Conservation (phyloP, 768 basidiomycete genomes). For the Trametes cubensis region DNA sequence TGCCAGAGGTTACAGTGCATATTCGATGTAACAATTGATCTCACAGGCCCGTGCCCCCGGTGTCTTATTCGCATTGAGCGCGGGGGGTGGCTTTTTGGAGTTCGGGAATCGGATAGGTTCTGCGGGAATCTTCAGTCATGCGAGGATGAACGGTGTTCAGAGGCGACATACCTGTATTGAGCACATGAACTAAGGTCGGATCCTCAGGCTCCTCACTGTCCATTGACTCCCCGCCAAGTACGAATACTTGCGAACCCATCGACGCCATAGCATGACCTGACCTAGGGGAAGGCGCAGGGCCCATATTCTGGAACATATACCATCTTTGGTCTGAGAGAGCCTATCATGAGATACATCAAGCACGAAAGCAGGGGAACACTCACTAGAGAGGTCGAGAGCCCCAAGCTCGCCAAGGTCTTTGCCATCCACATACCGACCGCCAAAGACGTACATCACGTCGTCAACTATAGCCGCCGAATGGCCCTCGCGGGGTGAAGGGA, state of each 20-base stretch:
- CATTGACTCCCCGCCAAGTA: too few relatives aligned
- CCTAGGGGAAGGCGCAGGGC: slow-evolving; percentile 87
- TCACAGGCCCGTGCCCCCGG: too few relatives aligned
- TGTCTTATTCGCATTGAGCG: too few relatives aligned
- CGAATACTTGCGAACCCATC: slow-evolving; percentile 36
- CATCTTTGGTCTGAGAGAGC: slow-evolving; percentile 79
- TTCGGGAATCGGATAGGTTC: too few relatives aligned
- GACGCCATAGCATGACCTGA: slow-evolving; percentile 99
- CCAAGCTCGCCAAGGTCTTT: slow-evolving; percentile 93
- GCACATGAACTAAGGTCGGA: too few relatives aligned
- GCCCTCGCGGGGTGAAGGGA: slow-evolving; percentile 93
- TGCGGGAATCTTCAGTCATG: too few relatives aligned
- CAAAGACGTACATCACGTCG: slow-evolving; percentile 97
- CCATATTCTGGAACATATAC: slow-evolving; percentile 99
- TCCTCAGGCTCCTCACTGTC: too few relatives aligned
- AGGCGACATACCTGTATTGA: too few relatives aligned
- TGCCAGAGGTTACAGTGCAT: too few relatives aligned
- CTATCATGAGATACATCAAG: neutral
- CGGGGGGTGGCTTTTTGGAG: too few relatives aligned
- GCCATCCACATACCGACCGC: slow-evolving; percentile 95
- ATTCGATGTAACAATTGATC: too few relatives aligned
- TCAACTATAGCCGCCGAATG: slow-evolving; percentile 96
- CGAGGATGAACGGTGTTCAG: too few relatives aligned
- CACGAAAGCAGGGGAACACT: slow-evolving; percentile 37
- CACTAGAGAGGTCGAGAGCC: slow-evolving; percentile 96